phyloP scores from a whole-genome alignment of 495 filamentous ascomycete species.

The Aspergillus kassunensis region DNA sequence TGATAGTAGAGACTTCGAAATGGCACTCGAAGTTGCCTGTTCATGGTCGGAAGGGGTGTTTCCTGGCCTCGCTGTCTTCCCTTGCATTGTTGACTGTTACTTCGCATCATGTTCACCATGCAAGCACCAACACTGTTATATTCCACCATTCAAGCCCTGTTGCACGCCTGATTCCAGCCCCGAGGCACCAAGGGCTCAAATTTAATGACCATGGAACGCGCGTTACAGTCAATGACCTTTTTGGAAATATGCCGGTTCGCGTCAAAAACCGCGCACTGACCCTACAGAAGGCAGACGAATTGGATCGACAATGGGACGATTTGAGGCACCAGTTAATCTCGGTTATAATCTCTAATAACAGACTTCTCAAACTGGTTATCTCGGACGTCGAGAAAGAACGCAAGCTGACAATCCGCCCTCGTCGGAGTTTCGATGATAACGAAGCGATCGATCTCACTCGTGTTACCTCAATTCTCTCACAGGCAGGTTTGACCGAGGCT shows the following conservation, averaged over 20 bases:
- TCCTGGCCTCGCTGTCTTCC: constrained; percentile 72
- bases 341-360: constrained; percentile 57
- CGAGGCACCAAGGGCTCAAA: constrained; percentile 53
- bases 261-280: constrained; percentile 68
- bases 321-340: constrained; percentile 57
- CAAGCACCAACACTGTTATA: constrained; percentile 63
- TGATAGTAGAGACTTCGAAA: constrained; percentile 70
- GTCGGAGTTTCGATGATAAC: not conserved
- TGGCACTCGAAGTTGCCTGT: constrained; percentile 37
- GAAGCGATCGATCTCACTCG: constrained; percentile 25
- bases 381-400: constrained; percentile 29
- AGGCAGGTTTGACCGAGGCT: constrained; percentile 57
- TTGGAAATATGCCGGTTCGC: constrained; percentile 95
- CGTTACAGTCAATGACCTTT: constrained; percentile 78
- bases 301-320: constrained; percentile 67
- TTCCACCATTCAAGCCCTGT: constrained; percentile 69
- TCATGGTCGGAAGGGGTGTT: constrained; percentile 70
- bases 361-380: constrained; percentile 31
- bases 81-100: constrained; percentile 75
- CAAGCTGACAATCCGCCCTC: constrained; percentile 29
- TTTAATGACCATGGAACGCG: constrained; percentile 67
- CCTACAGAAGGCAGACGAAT: constrained; percentile 45
- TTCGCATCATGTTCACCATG: constrained; percentile 63
- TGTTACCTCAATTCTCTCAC: constrained; percentile 56
- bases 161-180: constrained; percentile 63